Conservation (phyloP, 495 filamentous ascomycete genomes). For the Cenococcum geophilum region DNA sequence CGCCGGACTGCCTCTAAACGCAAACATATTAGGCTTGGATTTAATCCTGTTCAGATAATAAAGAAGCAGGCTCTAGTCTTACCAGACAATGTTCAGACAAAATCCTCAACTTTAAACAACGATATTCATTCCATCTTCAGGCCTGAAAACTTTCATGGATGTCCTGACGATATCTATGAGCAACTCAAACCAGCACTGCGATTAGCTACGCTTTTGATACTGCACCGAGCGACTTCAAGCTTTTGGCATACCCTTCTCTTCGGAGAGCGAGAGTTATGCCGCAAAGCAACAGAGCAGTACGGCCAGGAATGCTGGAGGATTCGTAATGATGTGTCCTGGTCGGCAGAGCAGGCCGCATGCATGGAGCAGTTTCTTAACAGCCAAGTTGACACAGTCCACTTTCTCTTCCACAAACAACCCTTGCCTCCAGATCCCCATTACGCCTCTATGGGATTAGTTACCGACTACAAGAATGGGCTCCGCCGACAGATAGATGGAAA, state of each 20-base stretch:
- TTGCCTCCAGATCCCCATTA: constrained; percentile 25
- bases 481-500: constrained; percentile 24
- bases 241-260: constrained; percentile 34
- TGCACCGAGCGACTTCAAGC: constrained; percentile 26
- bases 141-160: constrained; percentile 33
- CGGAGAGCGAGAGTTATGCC: constrained; percentile 25
- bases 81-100: constrained; percentile 4
- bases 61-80: constrained; percentile 32
- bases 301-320: constrained; percentile 28
- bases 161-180: constrained; percentile 32
- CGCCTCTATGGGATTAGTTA: constrained; percentile 29
- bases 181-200: constrained; percentile 31
- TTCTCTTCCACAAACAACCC: constrained; percentile 29
- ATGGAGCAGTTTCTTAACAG: constrained; percentile 25
- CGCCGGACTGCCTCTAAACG: constrained; percentile 25
- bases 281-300: constrained; percentile 18
- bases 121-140: constrained; percentile 33
- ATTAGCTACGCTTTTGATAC: constrained; percentile 27
- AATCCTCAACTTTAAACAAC: constrained; percentile 26
- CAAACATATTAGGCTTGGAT: constrained; percentile 27
- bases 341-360: constrained; percentile 14
- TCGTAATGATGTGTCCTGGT: constrained; percentile 23
- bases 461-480: constrained; percentile 31
- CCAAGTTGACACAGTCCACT: constrained; percentile 28
- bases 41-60: constrained; percentile 32